A percentile compares a stretch with the other conserved stretches of the same genome.
phyloP scores from a whole-genome alignment of 352 stramenopile species.

The Phytophthora constricta region DNA sequence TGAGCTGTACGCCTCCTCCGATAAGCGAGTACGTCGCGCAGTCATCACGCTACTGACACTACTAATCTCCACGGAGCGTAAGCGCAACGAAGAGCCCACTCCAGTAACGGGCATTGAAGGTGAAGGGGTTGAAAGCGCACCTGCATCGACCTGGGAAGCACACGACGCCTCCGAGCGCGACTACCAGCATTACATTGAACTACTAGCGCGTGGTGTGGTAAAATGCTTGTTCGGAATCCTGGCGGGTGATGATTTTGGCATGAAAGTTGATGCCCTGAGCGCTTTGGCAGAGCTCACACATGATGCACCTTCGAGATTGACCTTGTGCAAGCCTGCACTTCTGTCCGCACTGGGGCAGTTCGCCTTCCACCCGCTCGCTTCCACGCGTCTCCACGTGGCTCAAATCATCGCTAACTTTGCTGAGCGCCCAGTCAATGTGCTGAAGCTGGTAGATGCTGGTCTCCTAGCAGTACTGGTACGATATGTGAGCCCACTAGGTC shows the following conservation, averaged over 20 bases:
- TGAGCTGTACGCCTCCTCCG: slow-evolving; percentile 62
- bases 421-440: slow-evolving; percentile 68
- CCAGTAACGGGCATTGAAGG: background rate
- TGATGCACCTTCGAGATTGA: slow-evolving; percentile 66
- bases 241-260: slow-evolving; percentile 67
- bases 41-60: slow-evolving; percentile 68
- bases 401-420: slow-evolving; percentile 83
- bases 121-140: background rate
- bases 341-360: slow-evolving; percentile 66
- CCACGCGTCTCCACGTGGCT: slow-evolving; percentile 66
- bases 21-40: slow-evolving; percentile 64
- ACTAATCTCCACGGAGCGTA: slow-evolving; percentile 65
- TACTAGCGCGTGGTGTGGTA: slow-evolving; percentile 72
- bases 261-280: slow-evolving; percentile 73
- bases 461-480: slow-evolving; percentile 72
- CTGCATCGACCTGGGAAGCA: background rate
- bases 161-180: slow-evolving; percentile 38
- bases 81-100: slow-evolving; percentile 23
- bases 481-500: slow-evolving; percentile 62
- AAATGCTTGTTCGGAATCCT: slow-evolving; percentile 79
- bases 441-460: slow-evolving; percentile 75
- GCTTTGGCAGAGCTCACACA: slow-evolving; percentile 73
- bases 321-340: slow-evolving; percentile 73
- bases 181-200: slow-evolving; percentile 77
- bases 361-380: slow-evolving; percentile 65